Conservation (phyloP, 257 asterid genomes). For the Capsicum pubescens region DNA sequence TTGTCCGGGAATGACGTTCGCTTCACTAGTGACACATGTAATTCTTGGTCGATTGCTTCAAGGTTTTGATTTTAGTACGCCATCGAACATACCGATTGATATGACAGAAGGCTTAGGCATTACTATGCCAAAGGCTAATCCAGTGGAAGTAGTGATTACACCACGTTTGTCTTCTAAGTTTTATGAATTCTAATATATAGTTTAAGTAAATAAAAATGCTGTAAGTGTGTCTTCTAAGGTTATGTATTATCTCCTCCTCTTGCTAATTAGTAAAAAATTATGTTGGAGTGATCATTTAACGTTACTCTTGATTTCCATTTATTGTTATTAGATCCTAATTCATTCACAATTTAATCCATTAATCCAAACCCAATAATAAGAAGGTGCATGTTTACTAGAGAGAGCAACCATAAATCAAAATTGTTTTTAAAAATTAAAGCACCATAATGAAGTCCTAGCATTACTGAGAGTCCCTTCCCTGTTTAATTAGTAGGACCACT, state of each 20-base stretch:
- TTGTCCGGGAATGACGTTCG: slow-evolving; percentile 54
- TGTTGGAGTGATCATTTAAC: neutral
- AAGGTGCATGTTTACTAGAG: too few relatives aligned
- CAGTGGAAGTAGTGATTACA: slow-evolving; percentile 40
- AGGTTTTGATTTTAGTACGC: slow-evolving; percentile 50
- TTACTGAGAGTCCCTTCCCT: too few relatives aligned
- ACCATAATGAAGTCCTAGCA: too few relatives aligned
- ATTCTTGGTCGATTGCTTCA: slow-evolving; percentile 58
- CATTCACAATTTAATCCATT: too few relatives aligned
- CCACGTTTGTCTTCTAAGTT: slow-evolving; percentile 43
- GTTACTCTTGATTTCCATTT: neutral
- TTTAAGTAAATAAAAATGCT: neutral
- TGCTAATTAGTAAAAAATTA: neutral
- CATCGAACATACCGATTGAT: slow-evolving; percentile 41
- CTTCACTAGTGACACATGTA: slow-evolving; percentile 49
- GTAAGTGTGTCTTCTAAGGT: neutral
- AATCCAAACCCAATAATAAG: too few relatives aligned
- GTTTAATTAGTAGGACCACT: too few relatives aligned
- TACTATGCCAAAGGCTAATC: slow-evolving; percentile 48
- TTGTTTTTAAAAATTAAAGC: too few relatives aligned
- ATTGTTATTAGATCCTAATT: too few relatives aligned
- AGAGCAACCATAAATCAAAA: too few relatives aligned
- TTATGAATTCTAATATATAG: slow-evolving; percentile 21
- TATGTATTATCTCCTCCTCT: neutral
- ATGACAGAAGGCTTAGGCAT: slow-evolving; percentile 55